A percentile compares a stretch with the other conserved stretches of the same genome.
Conservation (phyloP, 1,284 basidiomycete genomes). For the Trichosporon faecale region DNA sequence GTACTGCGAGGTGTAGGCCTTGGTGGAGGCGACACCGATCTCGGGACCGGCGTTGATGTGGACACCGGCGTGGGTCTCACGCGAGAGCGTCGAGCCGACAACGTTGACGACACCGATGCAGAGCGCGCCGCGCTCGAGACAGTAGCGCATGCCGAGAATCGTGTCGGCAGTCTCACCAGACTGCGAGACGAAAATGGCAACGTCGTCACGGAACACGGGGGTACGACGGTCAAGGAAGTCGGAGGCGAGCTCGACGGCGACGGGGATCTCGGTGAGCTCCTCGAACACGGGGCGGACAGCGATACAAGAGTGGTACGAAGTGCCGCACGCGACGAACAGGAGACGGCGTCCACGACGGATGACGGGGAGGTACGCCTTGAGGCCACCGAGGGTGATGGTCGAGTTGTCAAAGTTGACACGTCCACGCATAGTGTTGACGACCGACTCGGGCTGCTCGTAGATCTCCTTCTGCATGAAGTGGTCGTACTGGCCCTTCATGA, state of each 20-base stretch:
- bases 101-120: slow-evolving; percentile 96
- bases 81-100: slow-evolving; percentile 95
- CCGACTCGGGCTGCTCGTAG: slow-evolving; percentile 99
- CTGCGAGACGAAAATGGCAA: slow-evolving; percentile 95
- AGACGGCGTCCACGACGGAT: slow-evolving; percentile 93
- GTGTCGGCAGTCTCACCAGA: slow-evolving; percentile 99
- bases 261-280: slow-evolving; percentile 97
- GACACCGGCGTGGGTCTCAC: slow-evolving; percentile 98
- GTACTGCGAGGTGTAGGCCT: slow-evolving; percentile 99
- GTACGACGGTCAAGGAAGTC: slow-evolving; percentile 99
- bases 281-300: slow-evolving; percentile 94
- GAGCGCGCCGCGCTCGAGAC: slow-evolving; percentile 91
- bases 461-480: slow-evolving; percentile 99
- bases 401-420: slow-evolving; percentile 97
- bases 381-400: slow-evolving; percentile 88
- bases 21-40: slow-evolving; percentile 99
- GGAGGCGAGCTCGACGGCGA: slow-evolving; percentile 93
- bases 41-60: slow-evolving; percentile 99
- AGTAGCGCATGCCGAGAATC: slow-evolving; percentile 93
- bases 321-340: slow-evolving; percentile 96
- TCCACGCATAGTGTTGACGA: slow-evolving; percentile 99
- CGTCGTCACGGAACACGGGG: slow-evolving; percentile 98
- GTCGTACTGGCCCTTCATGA: slow-evolving; percentile 99
- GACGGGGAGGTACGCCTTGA: slow-evolving; percentile 91
- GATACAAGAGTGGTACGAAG: slow-evolving; percentile 94